A percentile compares a stretch with the other conserved stretches of the same genome.
phyloP scores from a whole-genome alignment of 768 basidiomycete genomes.

The Tricholoma saponaceum region DNA sequence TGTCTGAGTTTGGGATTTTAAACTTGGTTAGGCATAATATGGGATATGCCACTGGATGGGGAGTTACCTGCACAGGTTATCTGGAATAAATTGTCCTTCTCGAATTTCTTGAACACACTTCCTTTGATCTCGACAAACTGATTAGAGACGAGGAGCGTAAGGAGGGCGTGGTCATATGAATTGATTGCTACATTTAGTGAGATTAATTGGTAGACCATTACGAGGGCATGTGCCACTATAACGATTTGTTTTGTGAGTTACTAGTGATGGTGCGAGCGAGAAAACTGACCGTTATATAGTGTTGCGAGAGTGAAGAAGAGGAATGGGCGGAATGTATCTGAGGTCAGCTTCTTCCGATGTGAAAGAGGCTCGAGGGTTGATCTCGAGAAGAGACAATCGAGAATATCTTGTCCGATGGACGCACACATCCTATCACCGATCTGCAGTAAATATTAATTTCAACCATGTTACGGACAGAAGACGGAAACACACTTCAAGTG shows the following conservation, averaged over 20 bases:
- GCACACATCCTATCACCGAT: conserved; percentile 94
- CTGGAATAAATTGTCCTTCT: conserved; percentile 98
- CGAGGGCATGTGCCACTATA: conserved; percentile 82
- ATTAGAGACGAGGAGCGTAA: conserved; percentile 93
- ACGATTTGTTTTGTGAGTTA: not conserved
- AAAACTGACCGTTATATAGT: conserved; percentile 70
- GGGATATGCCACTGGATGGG: conserved; percentile 11
- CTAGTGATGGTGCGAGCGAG: not conserved
- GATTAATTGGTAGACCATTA: conserved; percentile 94
- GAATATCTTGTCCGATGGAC: conserved; percentile 95
- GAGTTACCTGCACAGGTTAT: conserved; percentile 88
- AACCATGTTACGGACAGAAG: not conserved
- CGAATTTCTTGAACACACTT: conserved; percentile 98
- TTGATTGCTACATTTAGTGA: conserved; percentile 97
- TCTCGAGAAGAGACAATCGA: conserved; percentile 93
- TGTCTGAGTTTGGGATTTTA: conserved; percentile 50
- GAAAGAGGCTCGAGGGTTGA: conserved; percentile 81
- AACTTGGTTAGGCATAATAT: not conserved
- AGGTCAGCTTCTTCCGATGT: conserved; percentile 53
- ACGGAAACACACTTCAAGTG: conserved; percentile 71
- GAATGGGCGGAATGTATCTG: conserved; percentile 71
- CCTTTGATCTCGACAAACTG: conserved; percentile 99
- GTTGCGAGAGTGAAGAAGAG: conserved; percentile 81
- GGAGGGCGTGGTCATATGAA: conserved; percentile 92
- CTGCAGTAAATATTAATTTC: conserved; percentile 36